A percentile compares a stretch with the other conserved stretches of the same genome.
These are phyloP conservation scores for Cladosporium cucumerinum DNA, from an alignment of 2,329 filamentous ascomycete genomes.

Conservation along the genomic window DNA sequence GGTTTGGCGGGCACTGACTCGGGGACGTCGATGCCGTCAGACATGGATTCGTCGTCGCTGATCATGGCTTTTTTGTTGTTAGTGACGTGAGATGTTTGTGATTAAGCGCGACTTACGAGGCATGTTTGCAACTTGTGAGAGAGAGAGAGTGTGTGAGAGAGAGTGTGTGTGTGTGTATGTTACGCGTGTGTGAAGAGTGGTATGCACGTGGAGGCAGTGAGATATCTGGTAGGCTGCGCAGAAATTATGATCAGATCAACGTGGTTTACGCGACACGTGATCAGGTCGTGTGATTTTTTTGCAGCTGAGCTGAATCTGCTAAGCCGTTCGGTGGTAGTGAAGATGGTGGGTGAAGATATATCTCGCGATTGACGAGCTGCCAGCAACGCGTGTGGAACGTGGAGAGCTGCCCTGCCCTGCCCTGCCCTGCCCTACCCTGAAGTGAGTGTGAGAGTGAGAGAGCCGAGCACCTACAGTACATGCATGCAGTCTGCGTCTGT, in stretches of 20 bases:
- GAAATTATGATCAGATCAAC: not conserved
- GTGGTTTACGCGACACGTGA: not conserved
- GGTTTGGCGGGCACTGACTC: conserved; percentile 24
- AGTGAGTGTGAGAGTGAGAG: too few species aligned
- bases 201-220: not conserved
- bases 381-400: not conserved
- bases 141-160: too few species aligned
- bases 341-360: not conserved
- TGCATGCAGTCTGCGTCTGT: not conserved
- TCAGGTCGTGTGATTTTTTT: not conserved
- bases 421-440: too few species aligned
- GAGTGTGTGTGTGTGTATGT: too few species aligned
- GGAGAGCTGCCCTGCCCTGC: not conserved
- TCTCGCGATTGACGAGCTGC: not conserved
- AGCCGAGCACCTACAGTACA: too few species aligned
- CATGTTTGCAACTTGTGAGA: conserved; percentile 20
- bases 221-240: not conserved
- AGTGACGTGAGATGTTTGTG: not conserved
- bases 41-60: conserved; percentile 18
- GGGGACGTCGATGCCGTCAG: conserved; percentile 20
- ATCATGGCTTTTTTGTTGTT: conserved; percentile 3
- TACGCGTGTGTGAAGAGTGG: not conserved
- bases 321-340: not conserved
- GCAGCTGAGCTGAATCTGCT: not conserved
- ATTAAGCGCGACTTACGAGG: conserved; percentile 26